phyloP scores from a whole-genome alignment of 140 eudicot species.

The Senecio squalidus region DNA sequence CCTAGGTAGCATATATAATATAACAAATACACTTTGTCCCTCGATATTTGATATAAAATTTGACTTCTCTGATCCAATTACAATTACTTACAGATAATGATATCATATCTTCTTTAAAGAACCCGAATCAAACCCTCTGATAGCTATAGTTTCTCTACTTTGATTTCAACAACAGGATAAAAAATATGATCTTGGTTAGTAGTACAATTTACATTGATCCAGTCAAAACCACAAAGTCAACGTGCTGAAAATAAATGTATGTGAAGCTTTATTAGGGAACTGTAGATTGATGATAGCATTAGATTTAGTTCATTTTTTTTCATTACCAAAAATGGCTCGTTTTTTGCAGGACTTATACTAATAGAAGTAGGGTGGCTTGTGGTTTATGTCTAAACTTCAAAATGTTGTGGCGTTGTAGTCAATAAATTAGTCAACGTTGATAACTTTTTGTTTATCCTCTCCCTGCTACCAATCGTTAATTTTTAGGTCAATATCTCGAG shows the following conservation, averaged over 20 bases:
- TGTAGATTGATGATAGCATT: neutral
- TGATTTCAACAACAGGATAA: neutral
- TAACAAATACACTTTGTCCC: neutral
- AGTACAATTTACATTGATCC: neutral
- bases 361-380: neutral
- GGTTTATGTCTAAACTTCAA: conserved; percentile 6
- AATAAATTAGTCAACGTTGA: neutral
- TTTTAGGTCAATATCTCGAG: neutral
- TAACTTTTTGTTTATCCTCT: neutral
- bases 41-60: neutral
- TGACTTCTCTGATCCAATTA: conserved; percentile 14
- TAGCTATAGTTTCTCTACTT: conserved; percentile 18
- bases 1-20: neutral
- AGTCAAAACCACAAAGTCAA: conserved; percentile 22
- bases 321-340: neutral
- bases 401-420: neutral
- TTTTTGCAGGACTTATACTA: neutral
- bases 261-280: neutral
- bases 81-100: neutral
- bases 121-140: neutral
- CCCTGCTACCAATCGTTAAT: neutral
- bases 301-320: neutral
- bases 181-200: conserved; percentile 1
- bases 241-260: conserved; percentile 8
- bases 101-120: neutral